A percentile compares a stretch with the other conserved stretches of the same genome.
phyloP scores from a whole-genome alignment of 2,329 filamentous ascomycete genomes.

The Emmonsiellopsis sp. region DNA sequence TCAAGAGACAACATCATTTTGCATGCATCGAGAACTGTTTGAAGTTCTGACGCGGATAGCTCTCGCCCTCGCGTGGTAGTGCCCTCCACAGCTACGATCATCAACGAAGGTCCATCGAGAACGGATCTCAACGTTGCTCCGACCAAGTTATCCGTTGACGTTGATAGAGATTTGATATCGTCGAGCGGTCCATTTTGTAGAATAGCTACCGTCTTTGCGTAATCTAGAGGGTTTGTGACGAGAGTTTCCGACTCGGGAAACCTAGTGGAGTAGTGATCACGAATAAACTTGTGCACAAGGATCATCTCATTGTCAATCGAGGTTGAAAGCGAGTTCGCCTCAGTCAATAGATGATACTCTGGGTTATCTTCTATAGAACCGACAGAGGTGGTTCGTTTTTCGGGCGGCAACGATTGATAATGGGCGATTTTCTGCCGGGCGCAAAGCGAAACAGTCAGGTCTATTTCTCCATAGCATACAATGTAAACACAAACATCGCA shows the following conservation, averaged over 20 bases:
- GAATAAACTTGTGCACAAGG: constrained; percentile 89
- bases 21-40: constrained; percentile 66
- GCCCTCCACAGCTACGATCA: constrained; percentile 93
- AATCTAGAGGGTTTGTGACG: constrained; percentile 85
- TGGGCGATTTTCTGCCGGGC: constrained; percentile 64
- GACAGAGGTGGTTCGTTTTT: constrained; percentile 55
- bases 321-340: constrained; percentile 82
- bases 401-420: constrained; percentile 61
- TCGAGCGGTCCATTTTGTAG: constrained; percentile 88
- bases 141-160: constrained; percentile 68
- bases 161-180: constrained; percentile 71
- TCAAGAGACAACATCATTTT: constrained; percentile 84
- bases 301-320: constrained; percentile 89
- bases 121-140: constrained; percentile 68
- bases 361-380: constrained; percentile 87
- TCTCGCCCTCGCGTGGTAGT: constrained; percentile 78
- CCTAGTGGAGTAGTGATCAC: constrained; percentile 87
- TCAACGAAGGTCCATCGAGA: constrained; percentile 78
- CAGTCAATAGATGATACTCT: constrained; percentile 78
- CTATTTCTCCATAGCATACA: constrained; percentile 42
- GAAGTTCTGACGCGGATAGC: constrained; percentile 65
- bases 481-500: constrained; percentile 54
- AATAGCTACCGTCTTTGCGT: constrained; percentile 89
- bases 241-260: constrained; percentile 90
- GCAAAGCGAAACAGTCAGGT: constrained; percentile 54